Evolutionary conservation across 805 yeast species (phyloP), one percentile per base, ranked within the genome.

Genomic region (Kluyveromyces aestuarii): DNA sequence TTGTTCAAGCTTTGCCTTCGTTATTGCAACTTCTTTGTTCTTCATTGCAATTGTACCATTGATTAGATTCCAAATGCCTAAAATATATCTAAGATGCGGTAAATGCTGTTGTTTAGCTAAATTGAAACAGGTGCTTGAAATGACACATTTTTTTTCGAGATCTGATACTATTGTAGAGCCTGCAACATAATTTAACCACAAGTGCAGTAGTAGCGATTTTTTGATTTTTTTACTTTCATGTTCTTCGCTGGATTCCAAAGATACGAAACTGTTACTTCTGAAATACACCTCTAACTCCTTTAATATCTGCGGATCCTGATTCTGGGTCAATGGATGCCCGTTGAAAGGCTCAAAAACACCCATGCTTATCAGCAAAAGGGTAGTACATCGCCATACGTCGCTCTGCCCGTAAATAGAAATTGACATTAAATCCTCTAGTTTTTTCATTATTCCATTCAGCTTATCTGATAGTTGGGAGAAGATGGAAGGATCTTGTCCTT

Each of bases 311-410:
- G 56, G 55, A 5, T 51, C 57, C 27, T 62, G 63, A 10, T 48
- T 54, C n/a, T 58, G 51, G 2, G 66, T 61, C 44, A 63, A 48
- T 10, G 66, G 61, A 36, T 51, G 52, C 21, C 50, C 50, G 1
- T 63, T 60, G 40, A 65, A 65, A 0, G 67, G 66, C 27, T 65
- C 64, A 36, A 63, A 59, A 50, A 60, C 67, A 2, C 63, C 45
- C 37, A 58, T 54, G 9, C 63, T 52, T 64, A 67, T 62, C 6
- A 62, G 18, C n/a, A 65, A 45, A 2, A 56, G 50, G 18, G 55
- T 44, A 1, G 64, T 59, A 48, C 67, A 57, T 18, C 56, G 60
- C 64, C 64, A 63, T 27, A 58, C 50, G 14, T 52, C 44, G 42
- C 60, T 63, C 17, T 54, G 41, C 9, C 41, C 41, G n/a, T 61